Conservation (phyloP, 2,329 filamentous ascomycete species). For the Venturiaceae sp. region DNA sequence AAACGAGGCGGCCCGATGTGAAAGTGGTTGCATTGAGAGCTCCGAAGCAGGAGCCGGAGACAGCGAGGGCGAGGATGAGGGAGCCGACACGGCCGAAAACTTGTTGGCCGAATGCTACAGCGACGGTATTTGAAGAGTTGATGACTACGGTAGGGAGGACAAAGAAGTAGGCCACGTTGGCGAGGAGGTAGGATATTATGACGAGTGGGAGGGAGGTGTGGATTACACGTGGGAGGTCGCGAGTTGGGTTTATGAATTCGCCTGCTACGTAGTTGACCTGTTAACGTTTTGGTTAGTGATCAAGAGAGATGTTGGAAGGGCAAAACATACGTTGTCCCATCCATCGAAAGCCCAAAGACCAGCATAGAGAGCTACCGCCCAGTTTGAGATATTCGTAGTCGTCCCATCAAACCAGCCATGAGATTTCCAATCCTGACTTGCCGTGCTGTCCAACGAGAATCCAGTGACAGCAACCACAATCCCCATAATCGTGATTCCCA, state of each 20-base stretch:
- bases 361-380: conserved; percentile 90
- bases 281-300: background rate
- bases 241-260: conserved; percentile 84
- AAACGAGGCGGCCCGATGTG: conserved; percentile 83
- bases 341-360: conserved; percentile 97
- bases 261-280: conserved; percentile 96
- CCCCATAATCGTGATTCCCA: conserved; percentile 79
- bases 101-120: conserved; percentile 81
- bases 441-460: conserved; percentile 63
- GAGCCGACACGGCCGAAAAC: conserved; percentile 81
- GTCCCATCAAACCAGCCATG: conserved; percentile 85
- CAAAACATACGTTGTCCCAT: conserved; percentile 80
- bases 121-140: conserved; percentile 87
- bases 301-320: background rate
- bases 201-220: conserved; percentile 95
- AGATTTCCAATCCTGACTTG: conserved; percentile 78
- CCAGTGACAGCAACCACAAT: conserved; percentile 85
- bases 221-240: conserved; percentile 87
- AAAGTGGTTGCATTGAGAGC: conserved; percentile 92
- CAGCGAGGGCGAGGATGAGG: conserved; percentile 76
- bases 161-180: conserved; percentile 89
- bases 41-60: conserved; percentile 86
- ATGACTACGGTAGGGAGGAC: conserved; percentile 75
- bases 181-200: conserved; percentile 80
- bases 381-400: conserved; percentile 67